Conservation (phyloP, 2,329 filamentous ascomycete genomes). For the Colletotrichum acutatum region DNA sequence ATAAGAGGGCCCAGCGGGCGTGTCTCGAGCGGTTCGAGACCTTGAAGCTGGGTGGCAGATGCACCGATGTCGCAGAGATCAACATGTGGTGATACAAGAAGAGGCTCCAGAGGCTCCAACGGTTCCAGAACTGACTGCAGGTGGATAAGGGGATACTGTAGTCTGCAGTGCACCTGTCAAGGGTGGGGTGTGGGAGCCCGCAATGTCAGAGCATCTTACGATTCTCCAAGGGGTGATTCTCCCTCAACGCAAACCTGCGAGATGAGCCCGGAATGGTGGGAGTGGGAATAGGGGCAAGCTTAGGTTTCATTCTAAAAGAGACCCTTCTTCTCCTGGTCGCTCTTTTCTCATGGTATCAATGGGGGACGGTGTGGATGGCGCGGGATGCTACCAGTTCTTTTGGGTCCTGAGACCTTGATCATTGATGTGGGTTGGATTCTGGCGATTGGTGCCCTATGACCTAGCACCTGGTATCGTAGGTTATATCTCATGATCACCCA, state of each 20-base stretch:
- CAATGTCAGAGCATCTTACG: slow-evolving; percentile 30
- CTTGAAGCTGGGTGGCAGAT: no score
- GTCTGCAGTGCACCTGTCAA: neutral
- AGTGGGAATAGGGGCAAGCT: neutral
- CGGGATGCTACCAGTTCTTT: neutral
- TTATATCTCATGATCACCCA: neutral
- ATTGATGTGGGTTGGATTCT: neutral
- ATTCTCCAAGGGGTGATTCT: neutral
- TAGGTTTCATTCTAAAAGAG: no score
- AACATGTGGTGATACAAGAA: neutral
- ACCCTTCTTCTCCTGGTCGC: no score
- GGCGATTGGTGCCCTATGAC: neutral
- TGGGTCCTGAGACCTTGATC: no score
- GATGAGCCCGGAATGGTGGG: slow-evolving; percentile 19
- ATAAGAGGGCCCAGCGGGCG: slow-evolving; percentile 6
- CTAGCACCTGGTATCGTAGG: neutral
- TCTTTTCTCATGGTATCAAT: no score
- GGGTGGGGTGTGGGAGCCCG: neutral
- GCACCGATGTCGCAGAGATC: slow-evolving; percentile 7
- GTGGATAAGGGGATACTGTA: neutral
- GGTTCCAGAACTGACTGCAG: neutral
- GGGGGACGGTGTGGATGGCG: neutral
- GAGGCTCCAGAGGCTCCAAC: no score
- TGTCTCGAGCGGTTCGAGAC: neutral
- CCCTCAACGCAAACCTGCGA: neutral